Conservation (phyloP, 805 yeast species). For the Starmera quercuum region DNA sequence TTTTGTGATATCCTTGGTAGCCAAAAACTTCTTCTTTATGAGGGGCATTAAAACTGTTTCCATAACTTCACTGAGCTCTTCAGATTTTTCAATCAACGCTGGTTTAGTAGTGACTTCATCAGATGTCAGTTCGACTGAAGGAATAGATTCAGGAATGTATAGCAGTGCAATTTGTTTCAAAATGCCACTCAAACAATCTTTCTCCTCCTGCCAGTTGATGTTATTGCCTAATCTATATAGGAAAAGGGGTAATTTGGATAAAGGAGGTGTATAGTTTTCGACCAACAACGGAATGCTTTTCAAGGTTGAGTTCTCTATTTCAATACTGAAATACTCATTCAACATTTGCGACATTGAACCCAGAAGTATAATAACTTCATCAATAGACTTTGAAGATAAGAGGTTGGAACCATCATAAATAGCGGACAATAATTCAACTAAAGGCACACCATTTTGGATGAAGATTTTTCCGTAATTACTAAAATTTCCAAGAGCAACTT, state of each 20-base stretch:
- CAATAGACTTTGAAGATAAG: no score
- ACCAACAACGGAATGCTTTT: constrained; percentile 73
- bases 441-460: constrained; percentile 22
- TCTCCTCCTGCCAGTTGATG: constrained; percentile 63
- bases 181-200: constrained; percentile 58
- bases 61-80: constrained; percentile 29
- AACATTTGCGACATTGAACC: constrained; percentile 67
- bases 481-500: constrained; percentile 69
- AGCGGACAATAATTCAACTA: no score
- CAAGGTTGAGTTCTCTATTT: no score
- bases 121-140: not conserved
- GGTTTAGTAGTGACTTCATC: constrained; percentile 12
- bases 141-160: constrained; percentile 50
- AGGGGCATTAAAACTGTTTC: constrained; percentile 62
- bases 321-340: constrained; percentile 65
- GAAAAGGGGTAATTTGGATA: constrained; percentile 59
- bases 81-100: constrained; percentile 17
- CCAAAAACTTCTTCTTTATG: constrained; percentile 55
- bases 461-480: constrained; percentile 66
- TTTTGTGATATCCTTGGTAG: constrained; percentile 41
- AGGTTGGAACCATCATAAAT: no score
- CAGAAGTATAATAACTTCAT: constrained; percentile 11
- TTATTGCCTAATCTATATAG: constrained; percentile 50
- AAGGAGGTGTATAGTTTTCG: constrained; percentile 53
- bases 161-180: constrained; percentile 62